Evolutionary conservation across 2,329 filamentous ascomycete species (phyloP), one percentile per base, ranked within the genome.

Genomic region (Thyridium curvatum): DNA sequence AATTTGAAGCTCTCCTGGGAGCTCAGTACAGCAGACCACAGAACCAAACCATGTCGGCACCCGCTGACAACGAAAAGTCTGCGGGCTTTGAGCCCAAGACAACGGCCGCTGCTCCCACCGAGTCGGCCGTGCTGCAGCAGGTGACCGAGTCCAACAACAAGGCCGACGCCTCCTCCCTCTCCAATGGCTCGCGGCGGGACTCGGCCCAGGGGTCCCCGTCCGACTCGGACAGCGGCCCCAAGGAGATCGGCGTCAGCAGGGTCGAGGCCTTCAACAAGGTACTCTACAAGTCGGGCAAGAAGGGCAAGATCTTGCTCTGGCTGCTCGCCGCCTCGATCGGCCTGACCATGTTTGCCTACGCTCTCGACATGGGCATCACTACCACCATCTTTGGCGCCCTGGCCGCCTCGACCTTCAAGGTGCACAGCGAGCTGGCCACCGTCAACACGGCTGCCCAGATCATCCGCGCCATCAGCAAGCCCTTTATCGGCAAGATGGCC

Each of bases 211-310:
- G n/a, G n/a, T n/a, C n/a, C n/a, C n/a, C n/a, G n/a, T n/a, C n/a
- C n/a, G n/a, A n/a, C n/a, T n/a, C n/a, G n/a, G n/a, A n/a, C n/a
- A n/a, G n/a, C n/a, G n/a, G 39, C 30, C 21, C 6, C 21, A 26
- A 18, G 8, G 41, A 40, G 12, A 32, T 53, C 16, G 60, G 60
- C 16, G 60, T 63, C 14, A 55, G 51, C 39, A 52, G 48, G 17
- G 59, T 62, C 34, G 58, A 63, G 46, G 60, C 60, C 41, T 63
- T 63, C 47, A 63, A 62, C 54, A 60, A 59, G 50, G 58, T 61
- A 3, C 52, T 63, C 18, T 62, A 63, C 49, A 51, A 59, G 47
- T 62, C 60, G 2, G 60, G 60, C 35, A 51, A 41, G 34, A 51
- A 47, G 4, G 59, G 58, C 38, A 60, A 56, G 47, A 43, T 57